Evolutionary conservation across 2,329 filamentous ascomycete genomes (phyloP).

Genomic region (Arachnomyces sp.): DNA sequence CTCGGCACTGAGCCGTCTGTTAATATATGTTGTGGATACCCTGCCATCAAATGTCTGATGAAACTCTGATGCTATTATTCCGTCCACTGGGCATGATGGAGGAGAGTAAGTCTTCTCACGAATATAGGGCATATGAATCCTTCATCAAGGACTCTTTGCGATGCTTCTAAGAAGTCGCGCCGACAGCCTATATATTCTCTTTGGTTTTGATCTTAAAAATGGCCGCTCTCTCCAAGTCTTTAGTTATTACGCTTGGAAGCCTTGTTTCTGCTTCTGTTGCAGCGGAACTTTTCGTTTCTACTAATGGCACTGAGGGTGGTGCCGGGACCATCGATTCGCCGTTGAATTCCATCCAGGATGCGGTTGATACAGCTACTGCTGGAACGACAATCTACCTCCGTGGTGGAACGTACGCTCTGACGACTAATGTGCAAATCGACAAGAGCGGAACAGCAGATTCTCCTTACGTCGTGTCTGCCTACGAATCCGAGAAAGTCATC

Average conservation of each 20-base stretch:
- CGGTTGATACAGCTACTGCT: constrained; percentile 38
- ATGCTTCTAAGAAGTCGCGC: too few species aligned
- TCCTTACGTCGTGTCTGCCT: constrained; percentile 37
- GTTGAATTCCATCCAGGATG: constrained; percentile 40
- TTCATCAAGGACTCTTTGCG: too few species aligned
- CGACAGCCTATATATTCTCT: too few species aligned
- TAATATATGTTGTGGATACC: too few species aligned
- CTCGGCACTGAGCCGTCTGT: too few species aligned
- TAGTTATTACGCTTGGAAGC: background rate
- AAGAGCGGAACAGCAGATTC: constrained; percentile 34
- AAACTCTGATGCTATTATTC: too few species aligned
- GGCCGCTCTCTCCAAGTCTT: too few species aligned
- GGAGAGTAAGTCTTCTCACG: too few species aligned
- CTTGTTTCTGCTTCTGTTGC: constrained; percentile 9
- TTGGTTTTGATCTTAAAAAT: too few species aligned
- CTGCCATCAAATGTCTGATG: too few species aligned
- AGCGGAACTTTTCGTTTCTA: constrained; percentile 39
- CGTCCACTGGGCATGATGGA: too few species aligned
- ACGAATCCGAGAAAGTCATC: constrained; percentile 37
- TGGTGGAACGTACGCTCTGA: constrained; percentile 38
- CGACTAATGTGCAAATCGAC: constrained; percentile 42
- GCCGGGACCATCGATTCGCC: constrained; percentile 34
- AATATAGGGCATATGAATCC: too few species aligned
- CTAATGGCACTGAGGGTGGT: constrained; percentile 32
- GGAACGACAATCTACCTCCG: constrained; percentile 41